Evolutionary conservation across 306 rosid species (phyloP).

Genomic region (Pyrus betulifolia): DNA sequence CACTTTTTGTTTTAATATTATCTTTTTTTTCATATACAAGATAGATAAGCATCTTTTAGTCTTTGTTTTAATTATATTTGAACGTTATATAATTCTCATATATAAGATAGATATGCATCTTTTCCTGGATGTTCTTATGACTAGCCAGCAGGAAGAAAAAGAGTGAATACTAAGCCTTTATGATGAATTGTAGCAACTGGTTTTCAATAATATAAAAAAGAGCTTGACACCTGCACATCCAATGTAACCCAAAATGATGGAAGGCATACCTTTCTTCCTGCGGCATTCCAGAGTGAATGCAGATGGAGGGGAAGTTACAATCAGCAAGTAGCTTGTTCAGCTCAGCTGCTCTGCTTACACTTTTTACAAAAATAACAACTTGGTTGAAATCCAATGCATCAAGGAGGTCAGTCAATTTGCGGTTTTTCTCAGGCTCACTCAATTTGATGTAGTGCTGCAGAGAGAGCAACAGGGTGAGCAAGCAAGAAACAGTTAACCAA

Average conservation of each 20-base stretch:
- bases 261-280: slow-evolving; percentile 66
- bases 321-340: slow-evolving; percentile 68
- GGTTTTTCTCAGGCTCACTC: slow-evolving; percentile 62
- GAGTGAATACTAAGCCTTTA: too few relatives aligned
- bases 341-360: slow-evolving; percentile 67
- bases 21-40: too few relatives aligned
- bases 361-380: slow-evolving; percentile 69
- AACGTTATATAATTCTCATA: too few relatives aligned
- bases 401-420: slow-evolving; percentile 72
- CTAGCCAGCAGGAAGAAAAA: too few relatives aligned
- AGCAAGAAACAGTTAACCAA: slow-evolving; percentile 1
- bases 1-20: too few relatives aligned
- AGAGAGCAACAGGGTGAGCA: neutral
- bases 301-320: slow-evolving; percentile 66
- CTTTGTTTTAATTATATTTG: too few relatives aligned
- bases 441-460: slow-evolving; percentile 64
- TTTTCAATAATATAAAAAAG: neutral
- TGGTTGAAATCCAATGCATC: slow-evolving; percentile 78
- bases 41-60: too few relatives aligned
- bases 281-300: slow-evolving; percentile 78
- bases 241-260: neutral
- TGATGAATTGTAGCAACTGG: too few relatives aligned
- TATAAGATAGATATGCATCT: too few relatives aligned
- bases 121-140: too few relatives aligned
- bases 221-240: neutral